Percentiles rank a stretch among this genome's conserved stretches.
Evolutionary conservation across 2,329 filamentous ascomycete species (phyloP).

Genomic region (Aspergillus oerlinghausenensis): DNA sequence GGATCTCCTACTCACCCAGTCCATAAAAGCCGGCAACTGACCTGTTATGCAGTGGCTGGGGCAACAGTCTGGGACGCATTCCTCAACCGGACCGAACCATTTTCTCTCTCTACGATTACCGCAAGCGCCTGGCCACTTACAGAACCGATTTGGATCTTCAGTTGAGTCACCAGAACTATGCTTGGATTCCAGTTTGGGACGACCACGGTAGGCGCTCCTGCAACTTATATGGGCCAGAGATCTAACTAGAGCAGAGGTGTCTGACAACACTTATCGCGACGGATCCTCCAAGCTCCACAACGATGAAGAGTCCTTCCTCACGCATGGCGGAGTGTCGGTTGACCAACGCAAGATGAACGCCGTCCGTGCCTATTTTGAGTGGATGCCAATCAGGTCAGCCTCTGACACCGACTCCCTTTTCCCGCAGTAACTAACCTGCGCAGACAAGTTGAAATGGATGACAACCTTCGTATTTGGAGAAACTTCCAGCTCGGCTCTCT

Average conservation of each 20-base stretch:
- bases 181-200: slow-evolving; percentile 64
- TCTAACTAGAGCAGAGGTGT: slow-evolving; percentile 44
- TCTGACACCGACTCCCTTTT: slow-evolving; percentile 12
- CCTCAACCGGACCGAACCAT: slow-evolving; percentile 51
- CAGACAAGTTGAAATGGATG: slow-evolving; percentile 63
- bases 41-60: slow-evolving; percentile 38
- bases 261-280: slow-evolving; percentile 62
- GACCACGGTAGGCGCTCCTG: slow-evolving; percentile 46
- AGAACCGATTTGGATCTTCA: slow-evolving; percentile 59
- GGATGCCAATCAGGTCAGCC: slow-evolving; percentile 53
- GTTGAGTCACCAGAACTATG: slow-evolving; percentile 51
- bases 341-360: slow-evolving; percentile 71
- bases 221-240: slow-evolving; percentile 1
- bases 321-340: slow-evolving; percentile 57
- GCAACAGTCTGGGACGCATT: slow-evolving; percentile 49
- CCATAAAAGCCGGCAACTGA: not conserved
- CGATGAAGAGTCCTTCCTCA: slow-evolving; percentile 61
- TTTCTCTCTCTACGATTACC: slow-evolving; percentile 48
- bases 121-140: slow-evolving; percentile 55
- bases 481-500: slow-evolving; percentile 62
- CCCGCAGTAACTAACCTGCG: slow-evolving; percentile 21
- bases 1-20: slow-evolving; percentile 7
- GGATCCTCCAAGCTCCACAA: slow-evolving; percentile 60
- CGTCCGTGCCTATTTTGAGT: slow-evolving; percentile 66
- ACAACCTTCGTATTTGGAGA: slow-evolving; percentile 65